Base-by-base conservation (phyloP, 169 alveolate species). In the Plasmodium gonderi region DNA sequence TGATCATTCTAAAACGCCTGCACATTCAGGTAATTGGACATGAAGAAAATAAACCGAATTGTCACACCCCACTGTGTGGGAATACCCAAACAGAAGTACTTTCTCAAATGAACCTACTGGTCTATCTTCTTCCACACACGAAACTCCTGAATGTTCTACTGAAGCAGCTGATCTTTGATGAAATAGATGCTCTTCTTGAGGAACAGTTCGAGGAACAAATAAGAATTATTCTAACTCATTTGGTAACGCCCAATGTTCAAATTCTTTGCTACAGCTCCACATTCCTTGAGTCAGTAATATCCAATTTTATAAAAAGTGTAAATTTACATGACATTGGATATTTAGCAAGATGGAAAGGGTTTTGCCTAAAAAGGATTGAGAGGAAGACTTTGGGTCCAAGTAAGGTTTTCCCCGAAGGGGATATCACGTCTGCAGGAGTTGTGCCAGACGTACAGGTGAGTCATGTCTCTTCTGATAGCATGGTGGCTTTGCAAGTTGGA, bases 261-360 rank as follows among this genome's bases (percentile, higher is more conserved):
- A 11, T 85, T 1, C 65, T 85, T 9, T 74, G 87, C 12, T 85
- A 85, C 36, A 85, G 87, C 45, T 85, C 92, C 9, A 85, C 92
- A 0, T 74, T 51, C 17, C 67, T 36, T 6, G 87, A 85, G 0
- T 38, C 29, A 9, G 9, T 38, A 42, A 45, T 85, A 2, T 7
- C 11, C 12, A 6, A 45, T 6, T 85, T 85, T 49, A 23, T 74
- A 51, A 74, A 60, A 42, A 47, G 23, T 23, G 54, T 85, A 1
- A 9, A 49, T 2, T 14, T 11, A 3, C 31, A 20, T 51, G 87
- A 75, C 45, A 9, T 64, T 6, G 78, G 78, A 5, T 85, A 85
- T 23, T 0, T 75, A 23, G 11, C 83, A 0, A 74, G 33, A 20
- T 6, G 54, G 67, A 33, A n/a, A 31, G 44, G 67, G 3, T 68